Evolutionary conservation across 495 filamentous ascomycete species (phyloP).

Genomic region (Penicillium egyptiacum): DNA sequence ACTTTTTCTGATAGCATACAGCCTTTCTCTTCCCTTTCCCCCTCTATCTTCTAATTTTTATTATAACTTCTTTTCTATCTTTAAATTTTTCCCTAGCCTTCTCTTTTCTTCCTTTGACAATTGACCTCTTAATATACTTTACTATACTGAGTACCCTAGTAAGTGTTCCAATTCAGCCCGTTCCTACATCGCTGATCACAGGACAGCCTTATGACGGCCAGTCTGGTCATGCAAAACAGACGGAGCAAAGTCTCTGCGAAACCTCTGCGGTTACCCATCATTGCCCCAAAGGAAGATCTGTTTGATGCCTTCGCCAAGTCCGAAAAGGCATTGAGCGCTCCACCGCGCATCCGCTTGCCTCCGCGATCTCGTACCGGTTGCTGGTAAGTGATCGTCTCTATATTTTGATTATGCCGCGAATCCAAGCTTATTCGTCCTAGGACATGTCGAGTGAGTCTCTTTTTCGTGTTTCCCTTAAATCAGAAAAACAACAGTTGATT

Average conservation of each 20-base stretch:
- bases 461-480: neutral
- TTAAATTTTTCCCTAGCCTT: conserved; percentile 6
- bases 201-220: conserved; percentile 39
- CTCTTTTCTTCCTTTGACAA: conserved; percentile 8
- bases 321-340: conserved; percentile 33
- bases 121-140: conserved; percentile 3
- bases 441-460: conserved; percentile 50
- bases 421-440: conserved; percentile 27
- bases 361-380: conserved; percentile 55
- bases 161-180: conserved; percentile 16
- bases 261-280: conserved; percentile 43
- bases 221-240: conserved; percentile 39
- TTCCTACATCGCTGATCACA: neutral
- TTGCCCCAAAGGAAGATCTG: conserved; percentile 50
- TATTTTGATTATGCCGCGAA: conserved; percentile 1
- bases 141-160: neutral
- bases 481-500: conserved; percentile 7
- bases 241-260: conserved; percentile 38
- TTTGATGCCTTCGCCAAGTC: conserved; percentile 19
- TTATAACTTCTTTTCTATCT: conserved; percentile 6
- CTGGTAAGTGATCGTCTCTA: conserved; percentile 42
- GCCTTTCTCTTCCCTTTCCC: conserved; percentile 3
- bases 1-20: conserved; percentile 9
- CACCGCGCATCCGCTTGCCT: conserved; percentile 51
- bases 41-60: neutral